Conservation (phyloP, 305 asterid species). For the Striga hermonthica region DNA sequence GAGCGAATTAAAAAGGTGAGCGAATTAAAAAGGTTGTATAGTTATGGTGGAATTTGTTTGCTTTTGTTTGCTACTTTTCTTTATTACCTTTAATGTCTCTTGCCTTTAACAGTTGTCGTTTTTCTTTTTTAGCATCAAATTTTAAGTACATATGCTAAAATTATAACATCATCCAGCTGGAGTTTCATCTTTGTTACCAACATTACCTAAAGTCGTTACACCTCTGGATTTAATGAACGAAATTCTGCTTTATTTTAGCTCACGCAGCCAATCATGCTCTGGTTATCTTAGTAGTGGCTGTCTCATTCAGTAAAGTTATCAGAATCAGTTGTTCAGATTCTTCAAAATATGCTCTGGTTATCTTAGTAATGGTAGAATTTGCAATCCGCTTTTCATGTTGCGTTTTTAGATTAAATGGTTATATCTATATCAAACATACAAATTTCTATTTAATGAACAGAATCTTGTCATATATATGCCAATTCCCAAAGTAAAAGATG, state of each 20-base stretch:
- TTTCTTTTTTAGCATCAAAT: constrained; percentile 5
- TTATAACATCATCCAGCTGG: not conserved
- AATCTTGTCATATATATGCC: constrained; percentile 9
- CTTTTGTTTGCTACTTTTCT: constrained; percentile 24
- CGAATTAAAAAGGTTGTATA: constrained; percentile 64
- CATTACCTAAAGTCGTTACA: constrained; percentile 4
- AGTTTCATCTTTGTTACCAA: not conserved
- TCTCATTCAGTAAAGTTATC: constrained; percentile 8
- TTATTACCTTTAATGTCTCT: constrained; percentile 10
- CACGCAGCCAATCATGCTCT: constrained; percentile 25
- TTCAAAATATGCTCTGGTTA: too few species aligned
- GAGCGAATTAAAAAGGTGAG: constrained; percentile 81
- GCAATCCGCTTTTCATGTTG: constrained; percentile 7
- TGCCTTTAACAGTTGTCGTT: not conserved
- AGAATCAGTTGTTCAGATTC: constrained; percentile 23
- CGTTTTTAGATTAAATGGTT: not conserved
- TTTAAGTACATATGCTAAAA: too few species aligned
- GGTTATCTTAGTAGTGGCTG: constrained; percentile 16
- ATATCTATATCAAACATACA: not conserved
- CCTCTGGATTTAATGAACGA: not conserved
- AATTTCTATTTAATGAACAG: not conserved
- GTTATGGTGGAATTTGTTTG: constrained; percentile 18
- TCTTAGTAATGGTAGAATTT: constrained; percentile 4
- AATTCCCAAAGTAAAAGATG: not conserved
- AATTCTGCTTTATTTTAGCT: not conserved